Evolutionary conservation across 23 red algal species (phyloP).

Genomic region (Chondrus crispus): DNA sequence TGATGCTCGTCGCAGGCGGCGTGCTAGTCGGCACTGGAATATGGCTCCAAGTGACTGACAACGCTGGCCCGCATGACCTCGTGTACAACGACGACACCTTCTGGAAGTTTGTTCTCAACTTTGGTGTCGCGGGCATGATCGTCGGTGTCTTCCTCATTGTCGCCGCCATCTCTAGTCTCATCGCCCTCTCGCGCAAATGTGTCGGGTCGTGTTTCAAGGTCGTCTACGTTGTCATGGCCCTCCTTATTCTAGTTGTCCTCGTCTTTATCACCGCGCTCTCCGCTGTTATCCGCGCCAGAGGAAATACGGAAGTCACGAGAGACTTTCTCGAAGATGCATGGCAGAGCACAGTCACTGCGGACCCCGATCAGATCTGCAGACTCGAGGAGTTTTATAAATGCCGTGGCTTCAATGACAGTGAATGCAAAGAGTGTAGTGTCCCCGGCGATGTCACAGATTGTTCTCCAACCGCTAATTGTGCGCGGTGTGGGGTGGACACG

Average conservation of each 20-base stretch:
- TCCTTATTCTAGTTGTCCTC: constrained; percentile 22
- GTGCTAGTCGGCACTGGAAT: constrained; percentile 46
- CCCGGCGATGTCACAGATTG: neutral
- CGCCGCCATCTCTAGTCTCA: neutral
- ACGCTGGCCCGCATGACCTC: constrained; percentile 20
- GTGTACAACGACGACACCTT: constrained; percentile 24
- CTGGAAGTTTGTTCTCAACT: constrained; percentile 12
- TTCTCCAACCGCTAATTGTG: neutral
- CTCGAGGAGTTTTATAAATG: constrained; percentile 29
- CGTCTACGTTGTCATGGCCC: constrained; percentile 28
- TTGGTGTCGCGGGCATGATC: constrained; percentile 19
- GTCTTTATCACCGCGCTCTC: constrained; percentile 1
- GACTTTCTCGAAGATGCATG: neutral
- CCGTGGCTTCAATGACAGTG: constrained; percentile 29
- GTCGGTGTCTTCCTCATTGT: constrained; percentile 31
- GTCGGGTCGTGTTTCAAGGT: constrained; percentile 24
- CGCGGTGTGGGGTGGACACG: neutral
- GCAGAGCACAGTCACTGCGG: neutral
- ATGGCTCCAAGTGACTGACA: constrained; percentile 40
- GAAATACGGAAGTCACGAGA: neutral
- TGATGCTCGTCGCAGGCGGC: constrained; percentile 50
- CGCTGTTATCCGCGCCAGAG: neutral
- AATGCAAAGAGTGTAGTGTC: constrained; percentile 7
- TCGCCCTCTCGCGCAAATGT: constrained; percentile 30
- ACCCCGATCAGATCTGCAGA: neutral